A percentile compares a stretch with the other conserved stretches of the same genome.
Evolutionary conservation across 2,329 filamentous ascomycete species (phyloP).

Genomic region (Fusarium heterosporum): DNA sequence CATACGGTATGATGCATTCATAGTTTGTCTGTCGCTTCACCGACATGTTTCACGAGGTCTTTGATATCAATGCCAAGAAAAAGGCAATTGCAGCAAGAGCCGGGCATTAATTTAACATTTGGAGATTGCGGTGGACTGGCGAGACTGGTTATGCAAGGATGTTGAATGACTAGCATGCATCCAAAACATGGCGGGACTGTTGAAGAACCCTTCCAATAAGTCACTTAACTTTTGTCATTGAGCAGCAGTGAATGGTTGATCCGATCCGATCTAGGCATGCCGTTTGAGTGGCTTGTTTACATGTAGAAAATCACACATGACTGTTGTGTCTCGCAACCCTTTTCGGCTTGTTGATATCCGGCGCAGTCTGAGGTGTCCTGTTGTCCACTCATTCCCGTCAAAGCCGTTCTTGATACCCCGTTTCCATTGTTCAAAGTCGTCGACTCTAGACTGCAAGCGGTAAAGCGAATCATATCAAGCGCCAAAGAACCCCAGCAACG

Average conservation of each 20-base stretch:
- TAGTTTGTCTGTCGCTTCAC: constrained; percentile 1
- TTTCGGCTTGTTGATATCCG: neutral
- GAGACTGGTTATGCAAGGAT: constrained; percentile 13
- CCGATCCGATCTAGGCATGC: constrained; percentile 5
- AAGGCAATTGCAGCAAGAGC: neutral
- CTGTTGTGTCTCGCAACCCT: neutral
- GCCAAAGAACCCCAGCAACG: constrained; percentile 19
- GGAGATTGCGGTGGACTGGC: constrained; percentile 25
- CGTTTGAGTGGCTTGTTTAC: constrained; percentile 13
- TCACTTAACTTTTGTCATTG: constrained; percentile 36
- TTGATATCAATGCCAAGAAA: constrained; percentile 24
- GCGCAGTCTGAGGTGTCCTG: constrained; percentile 9
- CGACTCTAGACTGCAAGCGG: constrained; percentile 27
- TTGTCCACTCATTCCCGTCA: constrained; percentile 11
- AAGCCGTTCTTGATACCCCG: constrained; percentile 10
- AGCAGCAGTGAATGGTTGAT: constrained; percentile 24
- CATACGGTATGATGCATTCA: neutral
- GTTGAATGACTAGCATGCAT: constrained; percentile 13
- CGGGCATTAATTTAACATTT: neutral
- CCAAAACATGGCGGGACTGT: constrained; percentile 40
- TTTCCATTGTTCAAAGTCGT: constrained; percentile 13
- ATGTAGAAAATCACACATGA: constrained; percentile 12
- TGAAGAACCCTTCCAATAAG: constrained; percentile 12
- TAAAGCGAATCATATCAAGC: constrained; percentile 19
- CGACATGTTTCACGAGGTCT: neutral